Evolutionary conservation across 2,329 filamentous ascomycete genomes (phyloP).

Genomic region (Neofusicoccum parvum): DNA sequence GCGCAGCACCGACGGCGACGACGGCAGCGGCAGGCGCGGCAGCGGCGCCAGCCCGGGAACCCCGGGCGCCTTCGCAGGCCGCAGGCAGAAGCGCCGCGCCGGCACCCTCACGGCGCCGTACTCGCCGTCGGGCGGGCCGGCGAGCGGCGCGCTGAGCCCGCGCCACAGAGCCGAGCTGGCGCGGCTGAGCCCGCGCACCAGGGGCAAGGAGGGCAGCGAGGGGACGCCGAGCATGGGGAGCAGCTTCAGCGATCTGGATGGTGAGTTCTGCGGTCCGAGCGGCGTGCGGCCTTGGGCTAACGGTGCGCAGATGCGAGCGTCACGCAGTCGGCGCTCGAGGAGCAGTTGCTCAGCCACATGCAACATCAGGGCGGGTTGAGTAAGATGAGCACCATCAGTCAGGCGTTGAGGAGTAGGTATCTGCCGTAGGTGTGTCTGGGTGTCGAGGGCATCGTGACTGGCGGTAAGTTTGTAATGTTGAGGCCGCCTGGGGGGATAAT

Average conservation of each 20-base stretch:
- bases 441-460: too few relatives aligned
- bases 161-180: constrained; percentile 62
- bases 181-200: constrained; percentile 53
- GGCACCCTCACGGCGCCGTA: constrained; percentile 6
- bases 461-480: too few relatives aligned
- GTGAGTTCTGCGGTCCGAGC: constrained; percentile 41
- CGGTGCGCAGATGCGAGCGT: constrained; percentile 68
- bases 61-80: constrained; percentile 2
- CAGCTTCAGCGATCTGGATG: constrained; percentile 83
- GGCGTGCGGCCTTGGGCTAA: neutral
- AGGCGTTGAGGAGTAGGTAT: constrained; percentile 64
- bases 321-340: constrained; percentile 78
- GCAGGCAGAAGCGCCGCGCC: constrained; percentile 10
- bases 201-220: constrained; percentile 64
- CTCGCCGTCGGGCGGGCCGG: neutral
- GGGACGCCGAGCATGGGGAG: constrained; percentile 80
- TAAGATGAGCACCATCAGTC: constrained; percentile 69
- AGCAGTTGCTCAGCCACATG: constrained; percentile 74
- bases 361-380: constrained; percentile 51
- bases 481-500: too few relatives aligned
- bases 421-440: constrained; percentile 27
- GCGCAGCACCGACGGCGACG: constrained; percentile 14
- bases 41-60: neutral
- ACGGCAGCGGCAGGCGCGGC: neutral
- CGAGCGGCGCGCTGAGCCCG: constrained; percentile 44